phyloP scores from a whole-genome alignment of 768 basidiomycete species.

The Postia placenta region DNA sequence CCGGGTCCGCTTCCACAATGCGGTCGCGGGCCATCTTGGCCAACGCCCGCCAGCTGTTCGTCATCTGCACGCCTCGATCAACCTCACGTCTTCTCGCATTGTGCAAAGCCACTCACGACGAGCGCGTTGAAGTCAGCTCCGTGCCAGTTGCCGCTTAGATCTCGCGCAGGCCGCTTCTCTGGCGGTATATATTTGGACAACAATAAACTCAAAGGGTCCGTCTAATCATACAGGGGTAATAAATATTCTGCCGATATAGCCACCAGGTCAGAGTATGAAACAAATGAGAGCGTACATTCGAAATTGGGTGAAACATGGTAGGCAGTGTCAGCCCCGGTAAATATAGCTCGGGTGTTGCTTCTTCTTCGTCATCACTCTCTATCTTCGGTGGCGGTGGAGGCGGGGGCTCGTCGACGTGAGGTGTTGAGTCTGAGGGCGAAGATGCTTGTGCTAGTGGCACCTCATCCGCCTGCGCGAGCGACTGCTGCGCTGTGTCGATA shows the following conservation, averaged over 20 bases:
- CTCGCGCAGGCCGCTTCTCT: constrained; percentile 68
- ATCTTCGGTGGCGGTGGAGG: constrained; percentile 41
- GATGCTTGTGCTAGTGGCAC: constrained; percentile 30
- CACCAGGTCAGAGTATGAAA: constrained; percentile 56
- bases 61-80: constrained; percentile 49
- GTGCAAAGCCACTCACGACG: constrained; percentile 53
- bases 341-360: constrained; percentile 51
- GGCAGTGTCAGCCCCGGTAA: constrained; percentile 65
- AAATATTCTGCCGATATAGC: constrained; percentile 37
- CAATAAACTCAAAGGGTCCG: constrained; percentile 75
- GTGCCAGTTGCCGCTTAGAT: constrained; percentile 70
- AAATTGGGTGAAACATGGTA: constrained; percentile 84
- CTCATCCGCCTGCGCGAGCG: constrained; percentile 35
- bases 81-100: background rate
- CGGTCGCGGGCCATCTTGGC: constrained; percentile 82
- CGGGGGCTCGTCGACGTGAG: constrained; percentile 43
- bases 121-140: constrained; percentile 69
- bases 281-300: constrained; percentile 67
- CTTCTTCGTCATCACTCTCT: constrained; percentile 38
- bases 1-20: constrained; percentile 64
- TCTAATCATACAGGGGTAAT: constrained; percentile 48
- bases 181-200: constrained; percentile 81
- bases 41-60: constrained; percentile 81
- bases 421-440: constrained; percentile 17
- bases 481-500: constrained; percentile 21